Percentiles rank a stretch among this genome's conserved stretches.
These are phyloP conservation scores for Eimeria zaria DNA, from an alignment of 169 alveolate genomes.

Conservation along the genomic window DNA sequence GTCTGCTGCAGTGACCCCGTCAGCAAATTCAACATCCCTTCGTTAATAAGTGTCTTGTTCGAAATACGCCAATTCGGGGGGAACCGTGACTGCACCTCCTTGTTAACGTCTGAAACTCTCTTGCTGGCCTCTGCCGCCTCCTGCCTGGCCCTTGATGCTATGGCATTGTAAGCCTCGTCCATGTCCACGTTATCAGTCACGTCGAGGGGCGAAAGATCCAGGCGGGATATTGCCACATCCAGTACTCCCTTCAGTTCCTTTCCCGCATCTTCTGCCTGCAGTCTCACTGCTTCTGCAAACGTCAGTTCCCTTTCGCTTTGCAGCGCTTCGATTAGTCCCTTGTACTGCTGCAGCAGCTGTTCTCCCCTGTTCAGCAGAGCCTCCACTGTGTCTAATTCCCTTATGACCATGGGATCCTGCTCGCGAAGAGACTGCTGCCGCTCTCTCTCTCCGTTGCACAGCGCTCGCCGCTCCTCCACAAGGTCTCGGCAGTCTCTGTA, in stretches of 20 bases:
- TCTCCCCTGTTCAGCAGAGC: background rate
- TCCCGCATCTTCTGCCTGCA: background rate
- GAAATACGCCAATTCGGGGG: background rate
- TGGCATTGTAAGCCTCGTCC: background rate
- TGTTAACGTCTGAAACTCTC: background rate
- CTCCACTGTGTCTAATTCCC: background rate
- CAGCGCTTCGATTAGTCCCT: background rate
- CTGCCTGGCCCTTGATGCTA: slow-evolving; percentile 1
- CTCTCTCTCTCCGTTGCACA: background rate
- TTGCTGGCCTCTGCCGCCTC: slow-evolving; percentile 12
- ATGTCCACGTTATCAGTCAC: background rate
- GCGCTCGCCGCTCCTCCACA: slow-evolving; percentile 7
- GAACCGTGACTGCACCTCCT: background rate
- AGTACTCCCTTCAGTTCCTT: background rate
- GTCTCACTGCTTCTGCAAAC: background rate
- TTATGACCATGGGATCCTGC: background rate
- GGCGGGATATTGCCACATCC: background rate
- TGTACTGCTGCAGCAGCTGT: background rate
- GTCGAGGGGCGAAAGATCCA: background rate
- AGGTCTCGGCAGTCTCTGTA: slow-evolving; percentile 7
- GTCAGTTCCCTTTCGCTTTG: slow-evolving; percentile 9
- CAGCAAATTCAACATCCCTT: background rate
- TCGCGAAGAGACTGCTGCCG: background rate
- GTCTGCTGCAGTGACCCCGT: background rate
- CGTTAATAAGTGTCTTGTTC: background rate